These are phyloP conservation scores for Saccharomycopsis babjevae DNA, from an alignment of 805 yeast species.

Conservation along the genomic window DNA sequence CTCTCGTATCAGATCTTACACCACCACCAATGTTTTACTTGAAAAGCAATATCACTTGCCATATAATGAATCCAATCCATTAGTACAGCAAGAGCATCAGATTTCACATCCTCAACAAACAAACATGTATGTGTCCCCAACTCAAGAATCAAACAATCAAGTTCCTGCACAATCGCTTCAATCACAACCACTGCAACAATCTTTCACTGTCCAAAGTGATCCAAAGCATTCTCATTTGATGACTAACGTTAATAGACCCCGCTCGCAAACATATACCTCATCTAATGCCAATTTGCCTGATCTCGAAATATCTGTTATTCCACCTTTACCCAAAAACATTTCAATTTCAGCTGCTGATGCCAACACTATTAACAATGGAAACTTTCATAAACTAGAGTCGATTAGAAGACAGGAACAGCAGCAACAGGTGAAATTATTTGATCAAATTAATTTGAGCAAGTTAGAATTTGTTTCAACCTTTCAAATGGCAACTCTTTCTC, in stretches of 20 bases:
- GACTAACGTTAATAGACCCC: conserved; percentile 21
- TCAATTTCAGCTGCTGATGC: not conserved
- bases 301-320: conserved; percentile 23
- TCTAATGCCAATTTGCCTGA: conserved; percentile 1
- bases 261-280: conserved; percentile 29
- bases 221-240: not conserved
- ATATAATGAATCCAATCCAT: not conserved
- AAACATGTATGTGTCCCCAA: conserved; percentile 5
- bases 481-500: conserved; percentile 60
- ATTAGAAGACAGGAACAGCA: conserved; percentile 4
- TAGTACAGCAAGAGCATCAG: not conserved
- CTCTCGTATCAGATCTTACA: conserved; percentile 40
- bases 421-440: conserved; percentile 33
- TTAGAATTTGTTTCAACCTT: conserved; percentile 60
- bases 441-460: conserved; percentile 50
- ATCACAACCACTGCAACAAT: not conserved
- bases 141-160: not conserved
- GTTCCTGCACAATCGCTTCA: not conserved
- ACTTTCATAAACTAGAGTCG: conserved; percentile 12
- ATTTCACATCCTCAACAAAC: conserved; percentile 18
- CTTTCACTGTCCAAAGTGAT: not conserved
- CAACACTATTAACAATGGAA: conserved; percentile 3
- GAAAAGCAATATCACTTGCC: conserved; percentile 15
- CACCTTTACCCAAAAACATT: conserved; percentile 8
- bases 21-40: conserved; percentile 29